Evolutionary conservation across 2,329 filamentous ascomycete genomes (phyloP).

Genomic region (Mollisiaceae sp.): DNA sequence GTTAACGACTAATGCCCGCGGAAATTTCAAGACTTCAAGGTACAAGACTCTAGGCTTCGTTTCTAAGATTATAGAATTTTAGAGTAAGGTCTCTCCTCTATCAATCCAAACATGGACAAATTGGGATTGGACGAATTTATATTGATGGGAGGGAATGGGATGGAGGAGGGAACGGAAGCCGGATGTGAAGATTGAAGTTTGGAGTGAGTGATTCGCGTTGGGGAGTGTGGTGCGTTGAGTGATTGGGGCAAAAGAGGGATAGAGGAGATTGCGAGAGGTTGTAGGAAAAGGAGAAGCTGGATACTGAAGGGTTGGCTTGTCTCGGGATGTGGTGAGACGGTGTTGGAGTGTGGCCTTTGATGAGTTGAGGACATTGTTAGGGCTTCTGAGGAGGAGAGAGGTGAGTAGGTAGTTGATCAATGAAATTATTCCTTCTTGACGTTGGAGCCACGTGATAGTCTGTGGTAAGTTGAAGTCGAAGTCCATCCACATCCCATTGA

Average conservation of each 20-base stretch:
- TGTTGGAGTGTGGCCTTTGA: not conserved
- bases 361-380: not conserved
- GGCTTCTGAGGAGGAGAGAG: not conserved
- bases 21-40: too few species aligned
- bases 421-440: not conserved
- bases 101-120: not conserved
- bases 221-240: not conserved
- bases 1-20: not conserved
- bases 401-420: not conserved
- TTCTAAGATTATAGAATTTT: too few species aligned
- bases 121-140: not conserved
- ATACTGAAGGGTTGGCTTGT: not conserved
- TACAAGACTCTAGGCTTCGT: not conserved
- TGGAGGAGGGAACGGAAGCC: not conserved
- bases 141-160: not conserved
- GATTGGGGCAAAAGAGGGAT: not conserved
- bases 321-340: not conserved
- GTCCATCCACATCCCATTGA: not conserved
- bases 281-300: not conserved
- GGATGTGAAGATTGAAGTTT: not conserved
- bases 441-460: not conserved
- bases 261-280: conserved; percentile 7
- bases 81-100: not conserved
- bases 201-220: not conserved
- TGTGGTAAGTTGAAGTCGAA: too few species aligned